Evolutionary conservation across 148 eudicot species (phyloP).

Genomic region (Nepenthes gracilis): DNA sequence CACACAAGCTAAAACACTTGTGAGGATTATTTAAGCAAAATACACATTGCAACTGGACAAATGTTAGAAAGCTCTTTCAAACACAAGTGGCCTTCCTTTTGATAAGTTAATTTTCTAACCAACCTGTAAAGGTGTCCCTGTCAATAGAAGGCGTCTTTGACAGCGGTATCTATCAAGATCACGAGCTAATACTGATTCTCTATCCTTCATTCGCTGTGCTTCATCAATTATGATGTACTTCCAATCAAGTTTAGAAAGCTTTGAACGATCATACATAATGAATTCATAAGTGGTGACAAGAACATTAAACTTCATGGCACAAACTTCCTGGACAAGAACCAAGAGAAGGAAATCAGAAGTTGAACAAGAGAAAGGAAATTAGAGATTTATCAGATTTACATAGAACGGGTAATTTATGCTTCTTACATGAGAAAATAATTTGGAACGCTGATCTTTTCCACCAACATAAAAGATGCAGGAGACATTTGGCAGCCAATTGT

Average conservation of each 20-base stretch:
- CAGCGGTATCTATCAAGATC: constrained; percentile 97
- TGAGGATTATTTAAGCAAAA: not conserved
- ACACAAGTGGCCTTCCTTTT: too few relatives aligned
- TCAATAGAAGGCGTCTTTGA: constrained; percentile 93
- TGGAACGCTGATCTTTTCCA: constrained; percentile 76
- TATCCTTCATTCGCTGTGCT: constrained; percentile 98
- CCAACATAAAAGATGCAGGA: constrained; percentile 97
- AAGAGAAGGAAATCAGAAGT: constrained; percentile 8
- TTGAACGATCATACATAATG: constrained; percentile 90
- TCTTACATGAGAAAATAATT: constrained; percentile 86
- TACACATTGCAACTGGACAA: too few relatives aligned
- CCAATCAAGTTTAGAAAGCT: constrained; percentile 93
- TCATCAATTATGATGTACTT: constrained; percentile 96
- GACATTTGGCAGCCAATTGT: constrained; percentile 82
- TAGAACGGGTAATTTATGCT: not conserved
- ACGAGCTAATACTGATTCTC: constrained; percentile 96
- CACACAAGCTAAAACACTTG: not conserved
- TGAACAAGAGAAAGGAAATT: constrained; percentile 2
- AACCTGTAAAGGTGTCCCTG: constrained; percentile 98
- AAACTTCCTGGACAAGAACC: constrained; percentile 59
- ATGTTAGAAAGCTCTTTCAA: too few relatives aligned
- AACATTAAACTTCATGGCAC: constrained; percentile 92
- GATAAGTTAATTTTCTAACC: constrained; percentile 4
- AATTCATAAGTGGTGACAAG: constrained; percentile 98
- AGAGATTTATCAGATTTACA: not conserved